Evolutionary conservation across 2,329 filamentous ascomycete genomes (phyloP), one percentile per base, ranked within the genome.

Genomic region (Pseudogymnoascus sp.): DNA sequence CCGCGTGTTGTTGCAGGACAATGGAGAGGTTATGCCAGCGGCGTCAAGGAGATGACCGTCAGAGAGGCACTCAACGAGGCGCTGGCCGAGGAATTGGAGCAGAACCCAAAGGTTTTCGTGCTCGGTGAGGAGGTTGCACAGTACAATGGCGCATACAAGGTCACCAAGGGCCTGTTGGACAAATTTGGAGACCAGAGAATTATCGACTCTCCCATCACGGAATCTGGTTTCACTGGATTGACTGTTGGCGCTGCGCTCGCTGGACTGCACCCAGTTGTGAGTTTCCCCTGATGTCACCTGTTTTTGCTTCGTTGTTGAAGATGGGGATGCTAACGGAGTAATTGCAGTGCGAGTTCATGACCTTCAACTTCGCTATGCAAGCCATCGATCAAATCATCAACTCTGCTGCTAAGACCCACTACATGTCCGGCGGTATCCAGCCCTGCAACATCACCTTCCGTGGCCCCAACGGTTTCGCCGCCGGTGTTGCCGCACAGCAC

Each of bases 341-440:
- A 59, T 61, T 30, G 39, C 67, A 94, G 90, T 94, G 89, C 84
- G 94, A 99, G 81, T 99, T 99, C 84, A 99, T 99, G 94, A 99
- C 94, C 72, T 97, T 96, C 86, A 99, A 99, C 85, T 97, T 97
- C 75, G 93, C 94, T 77, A 99, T 99, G 94, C 94, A 99, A 81
- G 91, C 94, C 74, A 99, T 99, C 77, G 94, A 99, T 76, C 94
- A 99, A 77, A 90, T 99, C 74, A 92, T 99, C 85, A 99, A 99
- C 86, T 97, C 93, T 58, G 94, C 83, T 70, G 94, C 91, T 73
- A 99, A 99, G 84, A 99, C 94, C 62, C 93, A 99, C 74, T 99
- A 99, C 83, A 99, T 99, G 94, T 97, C 94, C 66, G 94, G 94
- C 71, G 94, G 94, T 76, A 97, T 97, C 76, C 94, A 99, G 79